Evolutionary conservation across 2,329 filamentous ascomycete genomes (phyloP).

Genomic region (Fusarium praegraminearum): DNA sequence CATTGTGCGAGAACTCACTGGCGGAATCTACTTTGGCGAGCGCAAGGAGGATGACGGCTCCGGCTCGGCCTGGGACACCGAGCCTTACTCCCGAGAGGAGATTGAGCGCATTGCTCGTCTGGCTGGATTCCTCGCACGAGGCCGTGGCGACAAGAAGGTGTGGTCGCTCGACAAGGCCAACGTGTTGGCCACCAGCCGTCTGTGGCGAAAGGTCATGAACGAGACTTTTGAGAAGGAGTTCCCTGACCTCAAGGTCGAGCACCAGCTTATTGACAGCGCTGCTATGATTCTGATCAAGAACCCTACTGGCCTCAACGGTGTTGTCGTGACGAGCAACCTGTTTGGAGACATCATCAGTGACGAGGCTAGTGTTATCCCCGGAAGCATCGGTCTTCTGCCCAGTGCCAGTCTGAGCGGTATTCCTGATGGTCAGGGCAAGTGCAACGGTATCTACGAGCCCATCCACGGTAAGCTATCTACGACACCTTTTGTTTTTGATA

Average conservation of each 20-base stretch:
- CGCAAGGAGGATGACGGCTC: constrained; percentile 77
- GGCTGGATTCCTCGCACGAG: constrained; percentile 82
- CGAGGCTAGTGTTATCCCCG: constrained; percentile 94
- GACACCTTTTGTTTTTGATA: not conserved
- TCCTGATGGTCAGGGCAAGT: constrained; percentile 84
- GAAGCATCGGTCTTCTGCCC: constrained; percentile 87
- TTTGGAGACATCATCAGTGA: constrained; percentile 97
- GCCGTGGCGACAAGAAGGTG: constrained; percentile 75
- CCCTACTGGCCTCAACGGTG: constrained; percentile 85
- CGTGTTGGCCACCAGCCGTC: constrained; percentile 86
- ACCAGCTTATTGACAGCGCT: constrained; percentile 95
- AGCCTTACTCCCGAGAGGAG: constrained; percentile 86
- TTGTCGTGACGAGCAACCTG: constrained; percentile 92
- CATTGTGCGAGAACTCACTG: constrained; percentile 91
- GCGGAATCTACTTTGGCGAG: constrained; percentile 95
- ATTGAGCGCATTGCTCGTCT: constrained; percentile 89
- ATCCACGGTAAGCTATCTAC: constrained; percentile 78
- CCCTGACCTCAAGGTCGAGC: constrained; percentile 83
- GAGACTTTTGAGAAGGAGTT: constrained; percentile 91
- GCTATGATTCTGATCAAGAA: constrained; percentile 99
- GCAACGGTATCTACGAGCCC: constrained; percentile 97
- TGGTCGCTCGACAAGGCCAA: constrained; percentile 97
- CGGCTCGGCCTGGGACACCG: constrained; percentile 82
- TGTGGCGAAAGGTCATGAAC: constrained; percentile 89
- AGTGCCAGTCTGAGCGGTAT: constrained; percentile 88